Base-by-base conservation (phyloP, 805 yeast genomes). In the Candida parachauliodes region DNA sequence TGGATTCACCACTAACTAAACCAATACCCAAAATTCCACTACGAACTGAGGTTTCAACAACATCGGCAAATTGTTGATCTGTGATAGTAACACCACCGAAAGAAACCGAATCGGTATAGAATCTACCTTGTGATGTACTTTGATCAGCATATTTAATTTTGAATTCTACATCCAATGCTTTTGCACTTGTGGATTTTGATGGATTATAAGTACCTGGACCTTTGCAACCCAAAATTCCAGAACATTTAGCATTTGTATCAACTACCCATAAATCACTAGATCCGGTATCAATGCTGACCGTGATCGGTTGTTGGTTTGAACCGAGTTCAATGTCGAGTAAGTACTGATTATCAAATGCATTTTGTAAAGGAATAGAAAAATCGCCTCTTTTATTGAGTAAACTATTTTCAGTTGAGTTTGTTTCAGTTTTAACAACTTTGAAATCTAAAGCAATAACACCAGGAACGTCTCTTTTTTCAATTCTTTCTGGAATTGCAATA, bases 21-120 rank as follows among this genome's bases (percentile, higher is more conserved):
- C 91, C 91, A 43, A 85, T 76, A 22, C 89, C 88, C 28, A 85
- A 58, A 18, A 86, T 89, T 39, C 94, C 91, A 40, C 71, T 59
- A 7, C 76, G 55, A 4, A 88, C 77, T 44, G 77, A 76, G 1
- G 87, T 75, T 3, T 18, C 8, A n/a, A 44, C 44, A 16, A 52
- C 54, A 36, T 47, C 55, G 16, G 51, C 57, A 28, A 52, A 48
- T 34, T 46, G 46, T 21, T 47, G 49, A 12, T 32, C 40, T 8
- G 26, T 38, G 23, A 49, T 43, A 8, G 41, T n/a, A 7, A 36
- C 35, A 18, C 46, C 39, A 35, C 35, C 39, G 17, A 51, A 39
- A n/a, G 40, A 22, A 17, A 48, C 41, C 16, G 39, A 31, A 28
- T 51, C 56, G 8, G 25, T 29, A 16, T 38, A 41, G 45, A 45